These are phyloP conservation scores for Coniochaeta sp. DNA, from an alignment of 2,329 filamentous ascomycete genomes.

Conservation along the genomic window DNA sequence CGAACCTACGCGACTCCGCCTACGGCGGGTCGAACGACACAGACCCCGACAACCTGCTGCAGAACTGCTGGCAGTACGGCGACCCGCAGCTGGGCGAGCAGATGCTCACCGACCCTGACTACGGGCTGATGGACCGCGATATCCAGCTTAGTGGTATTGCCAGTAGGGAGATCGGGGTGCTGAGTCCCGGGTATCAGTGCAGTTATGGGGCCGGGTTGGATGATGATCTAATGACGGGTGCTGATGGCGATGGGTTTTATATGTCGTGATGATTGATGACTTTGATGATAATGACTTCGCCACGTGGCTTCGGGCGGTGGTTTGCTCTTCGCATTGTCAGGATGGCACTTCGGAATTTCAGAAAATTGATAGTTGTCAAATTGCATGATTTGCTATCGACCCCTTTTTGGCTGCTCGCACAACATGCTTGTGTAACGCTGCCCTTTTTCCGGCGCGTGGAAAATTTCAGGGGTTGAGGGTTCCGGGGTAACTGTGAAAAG, in stretches of 20 bases:
- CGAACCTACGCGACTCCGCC: neutral
- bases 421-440: neutral
- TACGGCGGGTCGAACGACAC: neutral
- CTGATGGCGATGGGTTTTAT: neutral
- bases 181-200: neutral
- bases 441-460: too few species aligned
- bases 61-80: constrained; percentile 1
- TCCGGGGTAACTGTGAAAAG: neutral
- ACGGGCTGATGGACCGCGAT: neutral
- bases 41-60: neutral
- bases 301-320: neutral
- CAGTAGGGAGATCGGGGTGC: neutral
- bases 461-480: neutral
- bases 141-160: neutral
- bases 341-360: neutral
- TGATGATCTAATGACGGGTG: neutral
- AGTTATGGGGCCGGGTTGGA: neutral
- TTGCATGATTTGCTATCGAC: neutral
- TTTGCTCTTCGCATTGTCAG: neutral
- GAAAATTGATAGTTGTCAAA: neutral
- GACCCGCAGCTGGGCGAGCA: neutral
- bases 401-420: neutral
- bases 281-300: too few species aligned
- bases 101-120: constrained; percentile 2
- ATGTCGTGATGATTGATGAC: neutral